phyloP scores from a whole-genome alignment of 495 filamentous ascomycete genomes.

The Annulohypoxylon maeteangense region DNA sequence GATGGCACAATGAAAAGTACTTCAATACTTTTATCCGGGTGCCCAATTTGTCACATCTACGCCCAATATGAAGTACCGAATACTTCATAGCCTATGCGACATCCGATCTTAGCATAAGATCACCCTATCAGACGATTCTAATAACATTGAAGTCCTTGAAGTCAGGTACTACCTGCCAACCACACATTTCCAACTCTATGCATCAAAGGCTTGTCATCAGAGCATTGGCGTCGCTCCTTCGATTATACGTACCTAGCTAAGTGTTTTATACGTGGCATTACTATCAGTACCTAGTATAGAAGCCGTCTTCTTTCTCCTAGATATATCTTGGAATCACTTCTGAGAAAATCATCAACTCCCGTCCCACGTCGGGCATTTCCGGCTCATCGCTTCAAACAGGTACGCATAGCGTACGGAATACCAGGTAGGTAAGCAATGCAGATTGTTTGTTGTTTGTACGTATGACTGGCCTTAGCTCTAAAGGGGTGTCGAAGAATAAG shows the following conservation, averaged over 20 bases:
- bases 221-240: background rate
- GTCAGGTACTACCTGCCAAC: constrained; percentile 8
- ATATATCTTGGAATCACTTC: background rate
- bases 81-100: constrained; percentile 20
- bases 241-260: background rate
- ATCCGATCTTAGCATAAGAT: constrained; percentile 38
- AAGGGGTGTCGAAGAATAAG: background rate
- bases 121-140: constrained; percentile 29
- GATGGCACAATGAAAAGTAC: background rate
- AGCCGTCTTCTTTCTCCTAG: background rate
- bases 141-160: background rate
- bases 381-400: constrained; percentile 28
- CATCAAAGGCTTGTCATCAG: background rate
- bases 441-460: constrained; percentile 9
- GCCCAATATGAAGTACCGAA: constrained; percentile 4
- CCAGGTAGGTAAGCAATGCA: background rate
- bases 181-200: constrained; percentile 18
- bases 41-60: background rate
- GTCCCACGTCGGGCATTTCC: constrained; percentile 22
- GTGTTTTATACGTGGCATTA: background rate
- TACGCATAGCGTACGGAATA: background rate
- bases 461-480: background rate
- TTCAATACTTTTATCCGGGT: background rate
- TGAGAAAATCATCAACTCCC: background rate
- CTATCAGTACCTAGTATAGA: too few species aligned